phyloP scores from a whole-genome alignment of 768 basidiomycete species.

The Mycena albidolilacea region DNA sequence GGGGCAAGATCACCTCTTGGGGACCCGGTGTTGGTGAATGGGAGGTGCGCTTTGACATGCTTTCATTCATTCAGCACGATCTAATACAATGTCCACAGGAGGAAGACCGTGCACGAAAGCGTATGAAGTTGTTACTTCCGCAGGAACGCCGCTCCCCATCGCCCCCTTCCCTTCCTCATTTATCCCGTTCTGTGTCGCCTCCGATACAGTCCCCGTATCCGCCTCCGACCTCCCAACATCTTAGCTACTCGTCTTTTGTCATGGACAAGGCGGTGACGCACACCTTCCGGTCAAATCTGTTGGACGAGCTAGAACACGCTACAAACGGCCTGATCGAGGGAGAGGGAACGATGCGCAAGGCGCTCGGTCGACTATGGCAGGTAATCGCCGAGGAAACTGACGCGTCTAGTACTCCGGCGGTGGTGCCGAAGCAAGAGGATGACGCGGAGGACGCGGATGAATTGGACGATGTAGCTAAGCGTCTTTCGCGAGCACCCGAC shows the following conservation, averaged over 20 bases:
- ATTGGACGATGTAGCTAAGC: slow-evolving; percentile 55
- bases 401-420: slow-evolving; percentile 52
- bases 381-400: slow-evolving; percentile 82
- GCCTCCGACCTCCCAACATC: slow-evolving; percentile 75
- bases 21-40: slow-evolving; percentile 88
- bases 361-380: slow-evolving; percentile 87
- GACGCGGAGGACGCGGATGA: slow-evolving; percentile 70
- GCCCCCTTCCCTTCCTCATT: slow-evolving; percentile 80
- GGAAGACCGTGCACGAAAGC: slow-evolving; percentile 88
- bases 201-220: slow-evolving; percentile 85
- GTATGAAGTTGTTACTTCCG: slow-evolving; percentile 78
- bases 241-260: slow-evolving; percentile 87
- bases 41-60: slow-evolving; percentile 69
- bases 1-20: slow-evolving; percentile 88
- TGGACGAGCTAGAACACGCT: slow-evolving; percentile 86
- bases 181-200: slow-evolving; percentile 82
- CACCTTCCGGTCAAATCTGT: slow-evolving; percentile 83
- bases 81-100: slow-evolving; percentile 59
- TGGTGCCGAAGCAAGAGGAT: slow-evolving; percentile 79
- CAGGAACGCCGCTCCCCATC: slow-evolving; percentile 76
- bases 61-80: slow-evolving; percentile 22
- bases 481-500: slow-evolving; percentile 75
- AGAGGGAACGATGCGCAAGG: slow-evolving; percentile 79
- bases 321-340: slow-evolving; percentile 90
- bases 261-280: slow-evolving; percentile 89